Evolutionary conservation across 306 rosid genomes (phyloP).

Genomic region (Ormosia emarginata): DNA sequence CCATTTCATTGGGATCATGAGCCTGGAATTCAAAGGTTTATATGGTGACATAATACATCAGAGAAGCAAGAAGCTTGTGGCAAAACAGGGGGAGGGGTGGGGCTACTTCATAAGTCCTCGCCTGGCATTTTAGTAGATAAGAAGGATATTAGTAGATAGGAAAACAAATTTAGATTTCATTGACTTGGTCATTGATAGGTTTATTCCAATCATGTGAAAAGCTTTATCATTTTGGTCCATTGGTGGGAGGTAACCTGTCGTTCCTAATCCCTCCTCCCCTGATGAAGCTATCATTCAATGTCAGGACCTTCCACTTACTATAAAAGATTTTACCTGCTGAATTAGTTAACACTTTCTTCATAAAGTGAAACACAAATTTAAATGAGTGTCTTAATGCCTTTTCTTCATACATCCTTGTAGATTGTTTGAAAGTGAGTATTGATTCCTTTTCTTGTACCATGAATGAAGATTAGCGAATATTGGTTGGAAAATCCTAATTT

Average conservation of each 20-base stretch:
- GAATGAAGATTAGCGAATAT: too few species aligned
- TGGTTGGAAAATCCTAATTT: too few species aligned
- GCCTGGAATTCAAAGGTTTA: constrained; percentile 79
- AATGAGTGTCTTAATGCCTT: background rate
- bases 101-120: too few species aligned
- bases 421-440: too few species aligned
- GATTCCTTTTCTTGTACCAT: too few species aligned
- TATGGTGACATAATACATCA: constrained; percentile 50
- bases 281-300: background rate
- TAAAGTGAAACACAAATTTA: background rate
- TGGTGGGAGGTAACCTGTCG: background rate
- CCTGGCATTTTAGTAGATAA: too few species aligned
- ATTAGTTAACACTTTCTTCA: background rate
- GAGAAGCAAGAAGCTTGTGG: background rate
- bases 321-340: background rate
- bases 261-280: background rate
- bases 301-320: background rate
- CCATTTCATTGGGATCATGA: constrained; percentile 87
- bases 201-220: background rate
- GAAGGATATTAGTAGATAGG: background rate
- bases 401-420: background rate
- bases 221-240: background rate
- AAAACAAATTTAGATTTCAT: background rate
- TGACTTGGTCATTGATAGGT: background rate
- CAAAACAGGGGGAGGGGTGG: too few species aligned